Percentiles rank a stretch among this genome's conserved stretches.
phyloP scores from a whole-genome alignment of 2,329 filamentous ascomycete species.

The Clarireedia hainanense region DNA sequence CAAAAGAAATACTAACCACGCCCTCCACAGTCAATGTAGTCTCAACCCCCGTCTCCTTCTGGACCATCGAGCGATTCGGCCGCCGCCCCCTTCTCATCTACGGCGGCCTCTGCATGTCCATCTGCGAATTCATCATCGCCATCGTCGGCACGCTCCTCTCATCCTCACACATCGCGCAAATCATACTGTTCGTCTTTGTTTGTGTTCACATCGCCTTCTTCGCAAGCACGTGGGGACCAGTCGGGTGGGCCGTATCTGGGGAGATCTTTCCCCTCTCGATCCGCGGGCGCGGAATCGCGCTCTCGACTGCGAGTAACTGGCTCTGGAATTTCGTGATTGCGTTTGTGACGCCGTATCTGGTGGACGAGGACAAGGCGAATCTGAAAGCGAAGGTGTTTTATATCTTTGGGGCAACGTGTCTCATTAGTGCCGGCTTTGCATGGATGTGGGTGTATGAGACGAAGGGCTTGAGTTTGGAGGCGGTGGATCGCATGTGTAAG shows the following conservation, averaged over 20 bases:
- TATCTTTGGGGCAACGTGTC: slow-evolving; percentile 52
- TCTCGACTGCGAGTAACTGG: slow-evolving; percentile 86
- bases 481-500: slow-evolving; percentile 56
- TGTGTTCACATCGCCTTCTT: slow-evolving; percentile 84
- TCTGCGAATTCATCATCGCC: slow-evolving; percentile 81
- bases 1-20: not conserved
- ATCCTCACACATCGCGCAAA: slow-evolving; percentile 52
- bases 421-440: slow-evolving; percentile 43
- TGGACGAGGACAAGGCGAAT: slow-evolving; percentile 38
- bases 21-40: slow-evolving; percentile 61
- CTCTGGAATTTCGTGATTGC: slow-evolving; percentile 69
- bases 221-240: slow-evolving; percentile 68
- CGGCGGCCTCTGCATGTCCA: slow-evolving; percentile 73
- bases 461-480: slow-evolving; percentile 63
- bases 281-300: slow-evolving; percentile 65
- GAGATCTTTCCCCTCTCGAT: slow-evolving; percentile 82
- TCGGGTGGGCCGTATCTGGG: slow-evolving; percentile 73
- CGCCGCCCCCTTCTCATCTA: slow-evolving; percentile 71
- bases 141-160: slow-evolving; percentile 44
- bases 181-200: slow-evolving; percentile 45
- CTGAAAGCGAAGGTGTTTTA: slow-evolving; percentile 33
- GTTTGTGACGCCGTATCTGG: slow-evolving; percentile 65
- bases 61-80: slow-evolving; percentile 74
- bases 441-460: slow-evolving; percentile 56
- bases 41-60: slow-evolving; percentile 77